Conservation (phyloP, 306 rosid species). For the Astragalus glycyphyllos region DNA sequence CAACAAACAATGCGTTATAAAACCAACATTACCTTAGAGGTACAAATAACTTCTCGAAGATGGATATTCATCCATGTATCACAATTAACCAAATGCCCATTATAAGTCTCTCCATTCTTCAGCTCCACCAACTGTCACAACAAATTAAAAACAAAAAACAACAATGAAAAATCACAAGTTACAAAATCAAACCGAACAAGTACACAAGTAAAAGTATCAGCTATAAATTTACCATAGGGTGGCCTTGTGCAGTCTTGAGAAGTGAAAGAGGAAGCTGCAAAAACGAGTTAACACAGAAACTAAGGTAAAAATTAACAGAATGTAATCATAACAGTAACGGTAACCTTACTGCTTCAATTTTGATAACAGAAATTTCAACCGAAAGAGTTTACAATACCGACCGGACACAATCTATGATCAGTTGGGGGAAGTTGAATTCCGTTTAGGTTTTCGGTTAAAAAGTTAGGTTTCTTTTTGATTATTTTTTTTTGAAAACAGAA, state of each 20-base stretch:
- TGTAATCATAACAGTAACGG: neutral
- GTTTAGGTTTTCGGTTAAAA: neutral
- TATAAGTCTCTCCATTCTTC: slow-evolving; percentile 97
- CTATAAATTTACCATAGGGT: slow-evolving; percentile 77
- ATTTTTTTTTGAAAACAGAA: neutral
- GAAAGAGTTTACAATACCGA: neutral
- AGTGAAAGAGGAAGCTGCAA: slow-evolving; percentile 94
- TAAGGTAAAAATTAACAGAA: slow-evolving; percentile 1
- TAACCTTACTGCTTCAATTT: slow-evolving; percentile 34
- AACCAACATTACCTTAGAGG: slow-evolving; percentile 70
- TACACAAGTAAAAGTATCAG: neutral
- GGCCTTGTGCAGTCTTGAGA: slow-evolving; percentile 95
- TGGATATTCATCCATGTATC: slow-evolving; percentile 99
- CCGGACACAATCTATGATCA: neutral
- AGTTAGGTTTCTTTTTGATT: neutral
- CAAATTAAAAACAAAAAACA: neutral
- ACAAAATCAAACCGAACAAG: slow-evolving; percentile 14
- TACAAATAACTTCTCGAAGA: slow-evolving; percentile 98
- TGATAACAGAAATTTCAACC: neutral
- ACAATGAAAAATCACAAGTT: neutral
- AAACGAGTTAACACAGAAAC: neutral
- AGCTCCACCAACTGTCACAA: slow-evolving; percentile 85
- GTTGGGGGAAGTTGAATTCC: slow-evolving; percentile 13
- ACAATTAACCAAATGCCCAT: slow-evolving; percentile 97
- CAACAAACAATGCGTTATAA: neutral